Base-by-base conservation (phyloP, 495 filamentous ascomycete species). In the Tetracladium setigerum region DNA sequence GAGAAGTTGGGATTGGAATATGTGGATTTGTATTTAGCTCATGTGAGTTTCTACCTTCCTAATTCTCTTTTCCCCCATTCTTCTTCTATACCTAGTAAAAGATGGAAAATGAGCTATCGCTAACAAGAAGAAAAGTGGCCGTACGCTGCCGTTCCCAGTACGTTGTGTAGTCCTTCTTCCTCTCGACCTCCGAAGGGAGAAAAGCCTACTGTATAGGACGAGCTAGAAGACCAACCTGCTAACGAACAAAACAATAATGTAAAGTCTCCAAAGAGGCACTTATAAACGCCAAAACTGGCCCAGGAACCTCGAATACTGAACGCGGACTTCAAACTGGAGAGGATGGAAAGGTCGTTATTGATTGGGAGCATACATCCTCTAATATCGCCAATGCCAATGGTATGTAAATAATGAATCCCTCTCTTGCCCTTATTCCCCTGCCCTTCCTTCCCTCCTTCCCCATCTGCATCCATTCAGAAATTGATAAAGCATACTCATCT, bases 21-120 rank as follows among this genome's bases (percentile, higher is more conserved):
- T 64, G 71, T 92, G 9, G 88, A 92, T 61, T 63, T 92, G 49
- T 89, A 81, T 56, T 68, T 92, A n/a, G 78, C 44, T 38, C 44
- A 47, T 19, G 22, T 27, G 22, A 27, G 22, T 27, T 27, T 27
- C 22, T 27, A 7, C 22, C 22, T 27, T 3, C 22, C 22, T n/a
- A n/a, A n/a, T n/a, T n/a, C n/a, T n/a, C n/a, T n/a, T n/a, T n/a
- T n/a, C n/a, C n/a, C n/a, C n/a, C n/a, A n/a, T n/a, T n/a, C n/a
- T n/a, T n/a, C 22, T 27, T 7, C 3, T 7, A 3, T 27, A 27
- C 22, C 22, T 27, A 7, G 7, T 3, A 27, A 27, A 27, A 27
- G 7, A 27, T 3, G 7, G 22, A 27, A n/a, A n/a, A n/a, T n/a
- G n/a, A n/a, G n/a, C n/a, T n/a, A n/a, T 27, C 7, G 22, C 22